Base-by-base conservation (phyloP, 345 rosid species). In the Garcia nutans region DNA sequence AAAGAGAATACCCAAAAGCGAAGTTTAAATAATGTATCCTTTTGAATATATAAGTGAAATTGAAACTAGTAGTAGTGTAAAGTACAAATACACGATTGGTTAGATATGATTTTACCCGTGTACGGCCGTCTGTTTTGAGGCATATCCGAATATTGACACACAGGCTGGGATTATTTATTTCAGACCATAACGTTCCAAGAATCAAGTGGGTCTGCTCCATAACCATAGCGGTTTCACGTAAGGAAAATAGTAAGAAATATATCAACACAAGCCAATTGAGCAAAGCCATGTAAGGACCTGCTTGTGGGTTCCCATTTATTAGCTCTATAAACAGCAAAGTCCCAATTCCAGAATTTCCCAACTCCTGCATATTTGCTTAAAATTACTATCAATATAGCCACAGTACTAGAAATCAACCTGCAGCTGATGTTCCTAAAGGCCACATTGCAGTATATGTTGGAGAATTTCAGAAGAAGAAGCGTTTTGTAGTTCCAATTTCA, bases 401-500 rank as follows among this genome's bases (percentile, higher is more conserved):
- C 20, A 6, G 19, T 16, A 54, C 1, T 19, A 42, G 24, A 55
- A n/a, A 31, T 16, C 65, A 24, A 37, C 22, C 15, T 4, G 41
- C 41, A 10, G 70, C 50, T 5, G 61, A 56, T 8, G 78, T 75
- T 5, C 78, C 78, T 19, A 74, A 37, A 56, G 78, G 72, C 22
- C 72, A 75, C 55, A 67, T 75, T 66, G 78, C 66, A 16, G 72
- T 66, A 3, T 75, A 67, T 28, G 78, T 75, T 4, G 78, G 78
- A 23, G 44, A 75, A 12, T 68, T 9, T 28, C 77, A 81, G 54
- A 54, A 54, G 54, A 54, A 54, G 58, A 54, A 54, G n/a, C 19
- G 58, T 15, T 54, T 54, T 17, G 8, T 54, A 3, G 58, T 54
- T 54, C 58, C 58, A 17, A 54, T 54, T 54, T 54, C 58, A 54